phyloP scores from a whole-genome alignment of 2,329 filamentous ascomycete genomes.

The Chalaropsis ovoidea region DNA sequence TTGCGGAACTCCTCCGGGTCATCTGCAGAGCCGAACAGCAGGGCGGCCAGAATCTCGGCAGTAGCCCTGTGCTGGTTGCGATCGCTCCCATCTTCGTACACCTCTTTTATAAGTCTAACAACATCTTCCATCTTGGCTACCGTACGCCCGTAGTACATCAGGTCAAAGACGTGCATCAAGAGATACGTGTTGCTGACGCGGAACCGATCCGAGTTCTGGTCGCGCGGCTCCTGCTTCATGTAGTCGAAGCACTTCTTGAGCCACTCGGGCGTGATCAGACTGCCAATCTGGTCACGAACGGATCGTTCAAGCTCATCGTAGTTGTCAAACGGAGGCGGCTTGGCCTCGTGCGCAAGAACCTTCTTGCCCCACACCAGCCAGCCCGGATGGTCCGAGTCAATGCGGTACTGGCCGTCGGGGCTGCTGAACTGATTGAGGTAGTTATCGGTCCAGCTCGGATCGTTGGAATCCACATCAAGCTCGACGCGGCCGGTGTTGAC shows the following conservation, averaged over 20 bases:
- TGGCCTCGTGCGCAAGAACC: conserved; percentile 68
- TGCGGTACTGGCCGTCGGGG: conserved; percentile 66
- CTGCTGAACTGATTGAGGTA: conserved; percentile 70
- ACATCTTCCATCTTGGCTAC: conserved; percentile 76
- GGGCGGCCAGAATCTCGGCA: conserved; percentile 78
- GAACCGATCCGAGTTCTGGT: conserved; percentile 72
- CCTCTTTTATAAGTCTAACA: conserved; percentile 62
- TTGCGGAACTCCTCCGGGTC: conserved; percentile 63
- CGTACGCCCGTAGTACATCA: conserved; percentile 73
- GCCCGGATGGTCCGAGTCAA: conserved; percentile 84
- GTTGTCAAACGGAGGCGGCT: conserved; percentile 53
- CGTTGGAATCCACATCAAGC: conserved; percentile 61
- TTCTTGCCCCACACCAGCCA: conserved; percentile 93
- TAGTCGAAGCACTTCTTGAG: conserved; percentile 80
- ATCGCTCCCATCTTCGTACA: conserved; percentile 87
- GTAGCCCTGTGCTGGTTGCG: conserved; percentile 97
- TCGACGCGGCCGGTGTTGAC: conserved; percentile 65
- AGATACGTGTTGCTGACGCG: conserved; percentile 79
- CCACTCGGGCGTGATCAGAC: conserved; percentile 72
- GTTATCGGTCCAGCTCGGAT: conserved; percentile 65
- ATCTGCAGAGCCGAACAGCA: conserved; percentile 73
- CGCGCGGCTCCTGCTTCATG: conserved; percentile 90
- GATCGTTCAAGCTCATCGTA: conserved; percentile 74
- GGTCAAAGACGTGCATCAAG: conserved; percentile 78
- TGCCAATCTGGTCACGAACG: conserved; percentile 69